Evolutionary conservation across 1,284 basidiomycete genomes (phyloP), one percentile per base, ranked within the genome.

Genomic region (Irpex sp.): DNA sequence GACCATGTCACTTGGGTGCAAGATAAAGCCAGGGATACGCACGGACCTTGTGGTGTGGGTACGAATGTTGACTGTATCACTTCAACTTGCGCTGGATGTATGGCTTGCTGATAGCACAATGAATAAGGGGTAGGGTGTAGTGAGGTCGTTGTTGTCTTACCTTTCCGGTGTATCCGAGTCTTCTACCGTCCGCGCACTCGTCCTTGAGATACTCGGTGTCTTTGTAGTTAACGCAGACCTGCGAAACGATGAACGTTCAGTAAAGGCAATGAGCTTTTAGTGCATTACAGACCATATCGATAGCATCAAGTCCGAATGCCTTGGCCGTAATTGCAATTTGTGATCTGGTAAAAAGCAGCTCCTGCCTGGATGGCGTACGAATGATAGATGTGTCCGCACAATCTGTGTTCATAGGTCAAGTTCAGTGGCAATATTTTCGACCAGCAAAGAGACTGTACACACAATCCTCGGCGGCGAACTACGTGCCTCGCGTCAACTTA

Each of bases 381-480:
- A 90, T 81, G 63, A 98, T 89, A 1, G 87, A 88, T 0, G 95
- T 94, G 68, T 94, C 89, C 0, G 95, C 95, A 71, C 96, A 92
- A 70, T 88, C 90, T 92, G 69, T n/a, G 17, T 51, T 21, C 21
- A 33, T 64, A 36, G 67, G 59, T 31, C 4, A 9, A 33, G 21
- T 33, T 43, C 31, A n/a, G 31, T 17, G 62, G 26, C 21, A 26
- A 26, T 26, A 3, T 26, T 26, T 26, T 26, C 21, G 21, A 26
- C 3, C 21, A 3, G 21, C 21, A 26, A 26, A 26, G 21, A 26
- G 21, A 26, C 21, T 26, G 21, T 50, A 68, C 82, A 71, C 71
- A 94, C 93, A 96, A 71, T 97, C 94, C 77, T 96, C 94, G 37
- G 93, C 92, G 3, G 92, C 94, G 72, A 95, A 95, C 92, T 95